A percentile compares a stretch with the other conserved stretches of the same genome.
Evolutionary conservation across 2,329 filamentous ascomycete genomes (phyloP).

Genomic region (Phaeosphaeriaceae sp.): DNA sequence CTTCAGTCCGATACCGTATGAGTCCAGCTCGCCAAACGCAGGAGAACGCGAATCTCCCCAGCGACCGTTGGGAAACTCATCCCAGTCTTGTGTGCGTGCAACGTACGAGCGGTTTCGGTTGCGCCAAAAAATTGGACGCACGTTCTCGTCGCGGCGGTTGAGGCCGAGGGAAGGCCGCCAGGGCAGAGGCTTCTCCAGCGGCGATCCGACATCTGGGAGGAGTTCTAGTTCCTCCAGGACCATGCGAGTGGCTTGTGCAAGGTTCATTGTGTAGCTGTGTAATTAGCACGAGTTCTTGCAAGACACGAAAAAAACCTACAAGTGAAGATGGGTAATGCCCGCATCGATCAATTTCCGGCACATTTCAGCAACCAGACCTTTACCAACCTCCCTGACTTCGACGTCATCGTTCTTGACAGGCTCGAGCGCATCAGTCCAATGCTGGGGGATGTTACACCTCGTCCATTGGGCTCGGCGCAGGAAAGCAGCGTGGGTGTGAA

Average conservation of each 20-base stretch:
- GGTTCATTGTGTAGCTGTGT: conserved; percentile 92
- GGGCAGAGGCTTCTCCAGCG: conserved; percentile 86
- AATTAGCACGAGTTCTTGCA: neutral
- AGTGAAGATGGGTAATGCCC: conserved; percentile 89
- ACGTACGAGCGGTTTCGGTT: conserved; percentile 97
- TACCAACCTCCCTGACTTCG: conserved; percentile 88
- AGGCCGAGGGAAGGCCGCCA: conserved; percentile 95
- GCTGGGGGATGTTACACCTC: conserved; percentile 79
- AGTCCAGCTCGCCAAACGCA: conserved; percentile 92
- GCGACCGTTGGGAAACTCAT: conserved; percentile 97
- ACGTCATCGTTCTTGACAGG: conserved; percentile 97
- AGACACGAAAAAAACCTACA: conserved; percentile 57
- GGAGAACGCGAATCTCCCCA: conserved; percentile 98
- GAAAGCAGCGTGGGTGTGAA: conserved; percentile 94
- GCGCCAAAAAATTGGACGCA: conserved; percentile 98
- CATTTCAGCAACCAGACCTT: conserved; percentile 85
- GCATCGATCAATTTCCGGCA: conserved; percentile 83
- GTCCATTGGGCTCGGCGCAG: conserved; percentile 90
- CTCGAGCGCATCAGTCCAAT: conserved; percentile 83
- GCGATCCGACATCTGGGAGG: conserved; percentile 77
- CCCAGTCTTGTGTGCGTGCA: conserved; percentile 95
- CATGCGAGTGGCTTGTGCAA: conserved; percentile 92
- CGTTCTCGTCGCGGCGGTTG: conserved; percentile 89
- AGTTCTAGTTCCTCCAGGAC: conserved; percentile 88
- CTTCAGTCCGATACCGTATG: conserved; percentile 91